phyloP scores from a whole-genome alignment of 179 eudicot genomes.

The Monotropa hypopitys region DNA sequence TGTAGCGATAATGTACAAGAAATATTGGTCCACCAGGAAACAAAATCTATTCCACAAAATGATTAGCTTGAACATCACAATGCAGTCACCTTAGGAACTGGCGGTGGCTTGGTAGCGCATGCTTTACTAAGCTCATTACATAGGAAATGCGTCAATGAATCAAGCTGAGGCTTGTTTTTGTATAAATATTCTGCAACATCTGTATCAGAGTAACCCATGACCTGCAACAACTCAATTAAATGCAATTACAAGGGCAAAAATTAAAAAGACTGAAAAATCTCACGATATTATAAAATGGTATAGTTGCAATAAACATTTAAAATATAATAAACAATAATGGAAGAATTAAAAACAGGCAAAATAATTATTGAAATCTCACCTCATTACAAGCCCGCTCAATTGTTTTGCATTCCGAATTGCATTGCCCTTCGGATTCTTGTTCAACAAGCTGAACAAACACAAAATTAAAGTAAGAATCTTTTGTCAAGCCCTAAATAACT shows the following conservation, averaged over 20 bases:
- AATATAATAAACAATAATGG: background rate
- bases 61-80: background rate
- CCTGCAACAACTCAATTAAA: constrained; percentile 32
- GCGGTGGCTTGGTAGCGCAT: constrained; percentile 69
- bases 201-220: constrained; percentile 81
- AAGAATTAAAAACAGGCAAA: background rate
- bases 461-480: constrained; percentile 2
- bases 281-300: background rate
- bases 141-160: constrained; percentile 40
- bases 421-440: constrained; percentile 81
- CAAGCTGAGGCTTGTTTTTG: constrained; percentile 54
- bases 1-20: background rate
- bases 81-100: constrained; percentile 70
- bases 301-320: background rate
- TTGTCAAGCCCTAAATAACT: background rate
- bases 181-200: constrained; percentile 83
- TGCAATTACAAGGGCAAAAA: background rate
- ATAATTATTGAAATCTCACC: constrained; percentile 30
- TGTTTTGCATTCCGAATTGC: constrained; percentile 89
- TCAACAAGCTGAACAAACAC: constrained; percentile 60
- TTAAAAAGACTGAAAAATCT: background rate
- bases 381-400: constrained; percentile 94
- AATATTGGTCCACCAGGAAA: background rate
- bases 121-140: constrained; percentile 70
- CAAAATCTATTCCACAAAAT: background rate